phyloP scores from a whole-genome alignment of 2,329 filamentous ascomycete species.

The Ophiostoma populinum region DNA sequence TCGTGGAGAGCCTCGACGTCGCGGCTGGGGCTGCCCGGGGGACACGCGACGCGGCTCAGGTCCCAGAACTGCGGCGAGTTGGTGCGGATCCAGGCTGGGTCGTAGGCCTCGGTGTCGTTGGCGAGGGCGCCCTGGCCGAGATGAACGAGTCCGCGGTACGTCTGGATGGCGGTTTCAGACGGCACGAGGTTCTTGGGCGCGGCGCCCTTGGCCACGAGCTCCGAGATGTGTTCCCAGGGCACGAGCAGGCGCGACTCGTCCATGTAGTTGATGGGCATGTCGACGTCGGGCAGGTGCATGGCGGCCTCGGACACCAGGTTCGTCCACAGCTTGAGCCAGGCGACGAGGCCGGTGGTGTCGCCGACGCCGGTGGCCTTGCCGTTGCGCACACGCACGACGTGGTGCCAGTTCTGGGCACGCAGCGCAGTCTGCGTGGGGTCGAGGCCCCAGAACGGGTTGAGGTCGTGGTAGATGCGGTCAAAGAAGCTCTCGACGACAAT shows the following conservation, averaged over 20 bases:
- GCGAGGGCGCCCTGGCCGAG: slow-evolving; percentile 16
- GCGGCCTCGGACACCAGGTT: slow-evolving; percentile 33
- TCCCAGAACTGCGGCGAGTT: slow-evolving; percentile 39
- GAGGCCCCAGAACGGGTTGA: slow-evolving; percentile 36
- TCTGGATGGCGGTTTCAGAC: slow-evolving; percentile 25
- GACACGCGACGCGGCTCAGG: slow-evolving; percentile 36
- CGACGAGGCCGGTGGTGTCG: slow-evolving; percentile 22
- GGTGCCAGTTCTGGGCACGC: slow-evolving; percentile 25
- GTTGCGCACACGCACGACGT: slow-evolving; percentile 30
- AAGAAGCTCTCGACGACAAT: slow-evolving; percentile 31
- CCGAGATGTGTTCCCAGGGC: slow-evolving; percentile 36
- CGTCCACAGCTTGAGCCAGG: slow-evolving; percentile 31
- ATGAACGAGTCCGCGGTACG: slow-evolving; percentile 23
- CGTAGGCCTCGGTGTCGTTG: slow-evolving; percentile 18
- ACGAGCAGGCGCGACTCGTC: slow-evolving; percentile 47
- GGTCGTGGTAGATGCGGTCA: slow-evolving; percentile 35
- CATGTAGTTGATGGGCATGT: slow-evolving; percentile 48
- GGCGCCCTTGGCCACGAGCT: slow-evolving; percentile 30
- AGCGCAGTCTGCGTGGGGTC: slow-evolving; percentile 18
- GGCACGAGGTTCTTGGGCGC: slow-evolving; percentile 24
- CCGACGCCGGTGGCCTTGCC: slow-evolving; percentile 24
- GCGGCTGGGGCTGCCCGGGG: slow-evolving; percentile 32
- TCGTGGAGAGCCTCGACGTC: slow-evolving; percentile 22
- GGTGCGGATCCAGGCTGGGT: slow-evolving; percentile 28
- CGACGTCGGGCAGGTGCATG: slow-evolving; percentile 40